Evolutionary conservation across 352 stramenopile genomes (phyloP).

Genomic region (Phytophthora fragariaefolia): DNA sequence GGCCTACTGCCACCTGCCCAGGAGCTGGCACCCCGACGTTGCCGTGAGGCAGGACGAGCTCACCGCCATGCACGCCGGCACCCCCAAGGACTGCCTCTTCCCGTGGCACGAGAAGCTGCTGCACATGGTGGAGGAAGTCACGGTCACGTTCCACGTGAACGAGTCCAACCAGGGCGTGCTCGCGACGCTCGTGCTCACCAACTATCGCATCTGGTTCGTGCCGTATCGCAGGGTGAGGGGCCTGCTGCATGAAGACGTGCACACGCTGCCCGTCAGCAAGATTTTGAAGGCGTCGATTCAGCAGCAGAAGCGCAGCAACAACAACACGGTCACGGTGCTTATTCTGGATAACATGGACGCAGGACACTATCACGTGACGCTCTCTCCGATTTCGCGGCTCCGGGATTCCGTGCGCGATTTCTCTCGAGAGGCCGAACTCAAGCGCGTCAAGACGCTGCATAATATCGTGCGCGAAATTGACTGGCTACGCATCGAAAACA

Average conservation of each 20-base stretch:
- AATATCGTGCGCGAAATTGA: conserved; percentile 86
- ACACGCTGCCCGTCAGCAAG: conserved; percentile 82
- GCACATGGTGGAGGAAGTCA: conserved; percentile 88
- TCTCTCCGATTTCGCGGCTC: conserved; percentile 77
- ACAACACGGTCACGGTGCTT: conserved; percentile 74
- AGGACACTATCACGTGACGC: conserved; percentile 86
- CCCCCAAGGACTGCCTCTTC: conserved; percentile 78
- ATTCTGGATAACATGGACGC: conserved; percentile 88
- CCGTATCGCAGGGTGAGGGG: conserved; percentile 79
- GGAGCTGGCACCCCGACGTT: conserved; percentile 83
- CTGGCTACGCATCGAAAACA: conserved; percentile 87
- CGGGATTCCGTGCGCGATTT: conserved; percentile 75
- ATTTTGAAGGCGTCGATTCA: conserved; percentile 80
- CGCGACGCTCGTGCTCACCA: conserved; percentile 80
- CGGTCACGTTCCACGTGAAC: conserved; percentile 89
- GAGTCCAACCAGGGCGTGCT: conserved; percentile 86
- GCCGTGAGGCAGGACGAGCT: conserved; percentile 71
- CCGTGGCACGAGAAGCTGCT: conserved; percentile 86
- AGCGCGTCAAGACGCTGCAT: conserved; percentile 80
- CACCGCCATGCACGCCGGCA: conserved; percentile 64
- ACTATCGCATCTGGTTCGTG: conserved; percentile 88
- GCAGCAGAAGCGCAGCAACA: conserved; percentile 85
- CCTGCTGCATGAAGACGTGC: conserved; percentile 83
- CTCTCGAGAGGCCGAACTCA: conserved; percentile 74
- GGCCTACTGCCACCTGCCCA: conserved; percentile 74